Evolutionary conservation across 352 stramenopile species (phyloP).

Genomic region (Phytopythium cucurbitacearum): DNA sequence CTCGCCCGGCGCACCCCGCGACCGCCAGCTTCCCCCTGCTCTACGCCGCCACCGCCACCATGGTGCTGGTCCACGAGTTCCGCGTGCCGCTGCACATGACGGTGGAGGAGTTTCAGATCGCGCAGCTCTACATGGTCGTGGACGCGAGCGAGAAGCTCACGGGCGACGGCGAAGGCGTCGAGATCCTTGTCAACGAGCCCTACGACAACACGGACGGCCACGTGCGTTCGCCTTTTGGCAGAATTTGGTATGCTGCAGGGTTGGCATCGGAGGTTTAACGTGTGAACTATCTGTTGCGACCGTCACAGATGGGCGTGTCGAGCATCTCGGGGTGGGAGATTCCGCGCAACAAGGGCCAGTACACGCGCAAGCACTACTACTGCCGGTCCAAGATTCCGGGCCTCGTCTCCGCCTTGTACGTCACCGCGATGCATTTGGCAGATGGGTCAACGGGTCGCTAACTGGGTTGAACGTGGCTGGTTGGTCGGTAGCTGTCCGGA

Average conservation of each 20-base stretch:
- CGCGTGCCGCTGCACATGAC: conserved; percentile 84
- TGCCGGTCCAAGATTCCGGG: conserved; percentile 81
- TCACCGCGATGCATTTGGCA: too few species aligned
- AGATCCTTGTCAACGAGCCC: conserved; percentile 85
- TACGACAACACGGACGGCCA: conserved; percentile 83
- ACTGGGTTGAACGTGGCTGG: not conserved
- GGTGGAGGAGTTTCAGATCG: conserved; percentile 83
- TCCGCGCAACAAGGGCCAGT: conserved; percentile 79
- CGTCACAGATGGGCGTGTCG: conserved; percentile 54
- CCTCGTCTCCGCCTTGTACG: conserved; percentile 76
- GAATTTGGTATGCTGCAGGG: not conserved
- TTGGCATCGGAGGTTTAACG: not conserved
- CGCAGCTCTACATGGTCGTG: conserved; percentile 86
- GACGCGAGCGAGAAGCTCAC: conserved; percentile 84
- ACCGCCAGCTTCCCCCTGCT: conserved; percentile 3
- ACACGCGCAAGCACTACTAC: conserved; percentile 89
- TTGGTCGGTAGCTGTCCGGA: conserved; percentile 53
- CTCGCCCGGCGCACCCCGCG: conserved; percentile 8
- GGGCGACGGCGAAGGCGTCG: conserved; percentile 77
- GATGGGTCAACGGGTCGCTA: not conserved
- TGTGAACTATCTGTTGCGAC: not conserved
- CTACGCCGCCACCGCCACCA: conserved; percentile 10
- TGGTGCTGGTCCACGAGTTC: conserved; percentile 87
- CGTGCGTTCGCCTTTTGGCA: conserved; percentile 13
- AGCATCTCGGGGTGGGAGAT: conserved; percentile 68